Base-by-base conservation (phyloP, 768 basidiomycete species). In the Gymnopilus dilepis region DNA sequence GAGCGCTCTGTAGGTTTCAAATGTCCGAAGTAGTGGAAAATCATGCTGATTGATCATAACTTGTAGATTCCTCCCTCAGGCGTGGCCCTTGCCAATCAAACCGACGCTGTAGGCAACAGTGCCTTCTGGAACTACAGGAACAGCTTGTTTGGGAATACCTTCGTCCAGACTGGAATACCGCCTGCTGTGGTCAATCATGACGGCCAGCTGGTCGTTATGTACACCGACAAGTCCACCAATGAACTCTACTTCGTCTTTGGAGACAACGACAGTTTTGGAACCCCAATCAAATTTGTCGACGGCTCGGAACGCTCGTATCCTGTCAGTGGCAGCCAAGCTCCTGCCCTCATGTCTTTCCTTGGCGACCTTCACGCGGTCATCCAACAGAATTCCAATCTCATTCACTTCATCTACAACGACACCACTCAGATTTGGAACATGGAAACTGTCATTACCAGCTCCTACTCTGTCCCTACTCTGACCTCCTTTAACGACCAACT, bases 361-460 rank as follows among this genome's bases (percentile, higher is more conserved):
- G 50, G 50, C 4, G 17, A n/a, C 13, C 50, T 52, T 7, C 50
- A 52, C n/a, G 21, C 50, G 6, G 50, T 52, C 19, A 33, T 52
- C 28, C 31, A 52, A 28, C 50, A 52, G 19, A 19, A 11, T n/a
- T 19, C 8, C 30, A 37, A 33, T 19, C 50, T 52, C n/a, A 17
- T 52, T 37, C 50, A 52, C 33, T 34, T 52, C n/a, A 52, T 52
- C 28, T 52, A 17, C 50, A 52, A 52, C 21, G 50, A 52, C 30
- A 33, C 19, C 13, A 34, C 33, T 4, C 31, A 12, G 30, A 8
- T 52, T n/a, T n/a, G 50, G 50, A 33, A 12, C 9, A 4, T n/a
- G 26, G 19, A 34, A 52, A 6, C 13, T 21, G 21, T 52, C 5
- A 9, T 51, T 15, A 26, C 13, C 4, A 26, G 5, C 13, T 21